These are phyloP conservation scores for Nicotiana paniculata DNA, from an alignment of 257 asterid genomes.

Conservation along the genomic window DNA sequence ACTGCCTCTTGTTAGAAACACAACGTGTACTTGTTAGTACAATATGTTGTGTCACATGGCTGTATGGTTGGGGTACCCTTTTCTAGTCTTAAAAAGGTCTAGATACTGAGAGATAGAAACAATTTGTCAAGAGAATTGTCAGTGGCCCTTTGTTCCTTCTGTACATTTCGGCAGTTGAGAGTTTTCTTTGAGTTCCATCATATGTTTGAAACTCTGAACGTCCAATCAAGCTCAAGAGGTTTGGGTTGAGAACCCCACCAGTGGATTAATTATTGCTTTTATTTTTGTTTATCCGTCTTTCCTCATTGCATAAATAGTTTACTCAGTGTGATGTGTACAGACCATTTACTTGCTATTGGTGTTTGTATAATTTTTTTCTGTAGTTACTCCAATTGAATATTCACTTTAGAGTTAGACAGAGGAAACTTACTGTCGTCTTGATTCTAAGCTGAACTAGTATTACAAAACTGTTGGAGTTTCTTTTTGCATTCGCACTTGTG, in stretches of 20 bases:
- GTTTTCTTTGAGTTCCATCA: background rate
- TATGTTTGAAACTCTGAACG: background rate
- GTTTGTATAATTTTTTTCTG: background rate
- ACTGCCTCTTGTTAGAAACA: background rate
- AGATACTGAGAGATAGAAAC: background rate
- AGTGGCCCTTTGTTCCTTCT: background rate
- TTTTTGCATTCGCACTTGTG: background rate
- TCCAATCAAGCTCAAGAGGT: background rate
- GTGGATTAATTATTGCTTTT: background rate
- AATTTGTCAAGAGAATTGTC: background rate
- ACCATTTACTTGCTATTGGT: background rate
- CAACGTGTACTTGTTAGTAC: background rate
- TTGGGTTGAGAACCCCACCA: background rate
- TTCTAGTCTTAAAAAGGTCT: background rate
- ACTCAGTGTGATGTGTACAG: background rate
- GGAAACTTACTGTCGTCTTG: background rate
- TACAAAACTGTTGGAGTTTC: background rate
- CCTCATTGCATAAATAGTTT: background rate
- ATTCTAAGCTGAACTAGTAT: background rate
- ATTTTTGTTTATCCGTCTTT: background rate
- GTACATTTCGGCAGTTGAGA: background rate
- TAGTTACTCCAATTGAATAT: background rate
- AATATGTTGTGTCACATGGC: background rate
- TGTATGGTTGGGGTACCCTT: background rate
- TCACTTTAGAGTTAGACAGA: background rate